A percentile compares a stretch with the other conserved stretches of the same genome.
phyloP scores from a whole-genome alignment of 352 stramenopile species.

The Globisporangium spiculum region DNA sequence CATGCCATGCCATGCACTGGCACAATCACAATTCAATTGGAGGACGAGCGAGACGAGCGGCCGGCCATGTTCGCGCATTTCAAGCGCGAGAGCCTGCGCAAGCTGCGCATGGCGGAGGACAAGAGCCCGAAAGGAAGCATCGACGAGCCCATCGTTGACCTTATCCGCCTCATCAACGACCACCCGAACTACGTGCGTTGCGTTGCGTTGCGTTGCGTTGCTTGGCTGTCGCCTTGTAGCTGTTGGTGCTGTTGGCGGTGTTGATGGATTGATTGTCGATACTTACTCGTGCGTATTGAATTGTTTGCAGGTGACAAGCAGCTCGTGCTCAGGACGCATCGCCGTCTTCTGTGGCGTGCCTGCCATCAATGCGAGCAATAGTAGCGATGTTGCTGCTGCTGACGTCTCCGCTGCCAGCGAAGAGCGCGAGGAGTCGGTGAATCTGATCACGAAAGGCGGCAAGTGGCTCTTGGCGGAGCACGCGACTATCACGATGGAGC shows the following conservation, averaged over 20 bases:
- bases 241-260: neutral
- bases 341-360: slow-evolving; percentile 76
- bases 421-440: slow-evolving; percentile 17
- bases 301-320: slow-evolving; percentile 78
- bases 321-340: slow-evolving; percentile 89
- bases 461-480: slow-evolving; percentile 89
- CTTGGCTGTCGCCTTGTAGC: neutral
- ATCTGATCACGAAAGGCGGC: slow-evolving; percentile 87
- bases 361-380: slow-evolving; percentile 9
- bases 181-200: slow-evolving; percentile 77
- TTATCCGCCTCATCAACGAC: slow-evolving; percentile 86
- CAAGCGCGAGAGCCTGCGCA: slow-evolving; percentile 84
- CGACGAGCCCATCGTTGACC: slow-evolving; percentile 85
- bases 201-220: slow-evolving; percentile 28
- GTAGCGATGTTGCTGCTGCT: slow-evolving; percentile 3
- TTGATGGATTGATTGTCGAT: neutral
- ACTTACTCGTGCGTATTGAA: neutral
- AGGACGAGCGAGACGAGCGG: neutral
- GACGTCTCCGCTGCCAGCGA: slow-evolving; percentile 8
- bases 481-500: slow-evolving; percentile 57
- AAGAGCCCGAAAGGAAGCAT: slow-evolving; percentile 91
- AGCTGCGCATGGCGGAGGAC: slow-evolving; percentile 78
- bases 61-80: slow-evolving; percentile 70
- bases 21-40: neutral
- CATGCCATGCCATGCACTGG: neutral